Conservation (phyloP, 1,284 basidiomycete species). For the Ustilago hordei region DNA sequence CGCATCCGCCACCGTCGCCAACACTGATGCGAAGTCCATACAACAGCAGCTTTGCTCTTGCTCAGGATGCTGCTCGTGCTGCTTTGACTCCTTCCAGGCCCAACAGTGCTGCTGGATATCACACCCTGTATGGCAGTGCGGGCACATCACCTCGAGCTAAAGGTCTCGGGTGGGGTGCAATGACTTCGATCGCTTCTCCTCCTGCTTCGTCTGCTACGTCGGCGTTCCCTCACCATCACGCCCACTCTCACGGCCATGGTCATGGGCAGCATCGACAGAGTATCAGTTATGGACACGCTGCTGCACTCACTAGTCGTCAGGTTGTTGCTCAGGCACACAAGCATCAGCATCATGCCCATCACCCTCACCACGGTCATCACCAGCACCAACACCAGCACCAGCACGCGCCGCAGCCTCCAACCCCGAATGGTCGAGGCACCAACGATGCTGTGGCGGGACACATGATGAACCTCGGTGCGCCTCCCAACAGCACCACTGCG, state of each 20-base stretch:
- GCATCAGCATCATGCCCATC: conserved; percentile 19
- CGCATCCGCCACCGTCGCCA: conserved; percentile 37
- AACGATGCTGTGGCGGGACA: conserved; percentile 18
- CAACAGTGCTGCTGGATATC: conserved; percentile 42
- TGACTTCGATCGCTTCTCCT: conserved; percentile 54
- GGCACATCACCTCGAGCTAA: conserved; percentile 59
- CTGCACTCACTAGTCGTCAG: conserved; percentile 31
- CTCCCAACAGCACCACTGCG: conserved; percentile 25
- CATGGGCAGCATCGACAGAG: conserved; percentile 30
- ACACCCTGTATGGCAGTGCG: conserved; percentile 29
- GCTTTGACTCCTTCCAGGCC: conserved; percentile 41
- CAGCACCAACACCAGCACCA: conserved; percentile 27
- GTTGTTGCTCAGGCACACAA: conserved; percentile 16
- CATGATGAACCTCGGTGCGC: conserved; percentile 30
- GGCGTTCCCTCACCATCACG: conserved; percentile 7
- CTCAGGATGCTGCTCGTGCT: conserved; percentile 46
- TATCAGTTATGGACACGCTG: conserved; percentile 51
- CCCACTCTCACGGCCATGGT: conserved; percentile 16
- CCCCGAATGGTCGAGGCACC: conserved; percentile 1
- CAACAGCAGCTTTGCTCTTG: conserved; percentile 41
- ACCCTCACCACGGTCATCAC: conserved; percentile 30
- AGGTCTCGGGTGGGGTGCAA: conserved; percentile 59
- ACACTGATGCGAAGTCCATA: conserved; percentile 46
- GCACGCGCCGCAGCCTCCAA: conserved; percentile 6
- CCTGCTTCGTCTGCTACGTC: conserved; percentile 13